Base-by-base conservation (phyloP, 345 rosid species). In the Noccaea caerulescens region DNA sequence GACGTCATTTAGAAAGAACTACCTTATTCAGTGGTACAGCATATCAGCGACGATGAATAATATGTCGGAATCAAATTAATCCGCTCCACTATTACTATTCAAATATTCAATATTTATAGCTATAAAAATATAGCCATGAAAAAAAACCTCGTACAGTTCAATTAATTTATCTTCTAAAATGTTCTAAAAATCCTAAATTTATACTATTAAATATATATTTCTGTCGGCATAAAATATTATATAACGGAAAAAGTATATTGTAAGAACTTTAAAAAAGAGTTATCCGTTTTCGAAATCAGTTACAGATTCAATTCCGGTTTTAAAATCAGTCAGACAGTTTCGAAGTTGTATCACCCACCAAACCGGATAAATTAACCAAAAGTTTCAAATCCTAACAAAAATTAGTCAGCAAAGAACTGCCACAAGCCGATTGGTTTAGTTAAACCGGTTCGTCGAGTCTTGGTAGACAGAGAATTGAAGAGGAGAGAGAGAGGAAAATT, bases 61-160 rank as follows among this genome's bases (percentile, higher is more conserved):
- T 50, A 41, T 27, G 43, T 32, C n/a, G 38, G 37, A 43, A 41
- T 45, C 23, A 64, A 64, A 54, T 34, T 44, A 54, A 36, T 44
- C 12, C 16, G 3, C 58, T 56, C 44, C 37, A 38, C 32, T 12
- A 37, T 59, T 46, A 65, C 57, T 33, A 63, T 38, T 57, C 43
- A 12, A 16, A 39, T 64, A 56, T 37, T 54, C 36, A 7, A 11
- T 11, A 47, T 12, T 11, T 13, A 11, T n/a, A 33, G 23, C 10
- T 13, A 34, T 4, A 49, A 32, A 47, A 27, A 37, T 14, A 33
- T 16, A 39, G 13, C 32, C 44, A 27, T 39, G 11, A 55, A 18
- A 36, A 58, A 59, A 72, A 64, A 73, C 72, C 77, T 73, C 72
- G 77, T 66, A 66, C 77, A 46, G 4, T 39, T 65, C 53, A 71